phyloP scores from a whole-genome alignment of 2,329 filamentous ascomycete genomes.

The Dendrostoma leiphaemia region DNA sequence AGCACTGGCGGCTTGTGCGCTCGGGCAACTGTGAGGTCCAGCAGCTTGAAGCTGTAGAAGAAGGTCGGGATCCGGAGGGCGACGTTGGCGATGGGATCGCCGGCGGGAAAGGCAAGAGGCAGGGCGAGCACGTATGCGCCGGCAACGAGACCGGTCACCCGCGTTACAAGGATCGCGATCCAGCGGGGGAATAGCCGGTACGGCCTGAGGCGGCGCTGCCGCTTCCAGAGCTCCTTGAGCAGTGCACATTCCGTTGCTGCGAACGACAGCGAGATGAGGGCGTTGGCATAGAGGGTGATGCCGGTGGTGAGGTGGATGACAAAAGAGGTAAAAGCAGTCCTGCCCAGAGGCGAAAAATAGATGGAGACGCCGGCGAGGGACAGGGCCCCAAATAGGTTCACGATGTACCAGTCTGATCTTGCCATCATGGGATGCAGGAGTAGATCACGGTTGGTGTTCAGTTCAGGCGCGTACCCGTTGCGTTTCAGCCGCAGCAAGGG shows the following conservation, averaged over 20 bases:
- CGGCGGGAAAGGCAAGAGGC: background rate
- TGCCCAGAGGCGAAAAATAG: background rate
- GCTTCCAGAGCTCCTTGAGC: background rate
- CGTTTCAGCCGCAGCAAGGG: too few relatives aligned
- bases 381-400: background rate
- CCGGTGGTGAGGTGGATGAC: background rate
- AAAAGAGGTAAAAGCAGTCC: background rate
- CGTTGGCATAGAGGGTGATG: background rate
- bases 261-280: slow-evolving; percentile 3
- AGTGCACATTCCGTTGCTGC: background rate
- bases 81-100: background rate
- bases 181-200: background rate
- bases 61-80: slow-evolving; percentile 4
- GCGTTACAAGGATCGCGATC: background rate
- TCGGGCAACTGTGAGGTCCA: slow-evolving; percentile 4
- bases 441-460: background rate
- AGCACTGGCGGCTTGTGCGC: background rate
- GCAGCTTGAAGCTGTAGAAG: slow-evolving; percentile 8
- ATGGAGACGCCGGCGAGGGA: background rate
- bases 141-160: background rate
- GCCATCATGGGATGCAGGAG: background rate
- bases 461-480: too few relatives aligned
- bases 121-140: background rate
- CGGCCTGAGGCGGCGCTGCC: background rate
- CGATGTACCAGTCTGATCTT: background rate